Percentiles rank a stretch among this genome's conserved stretches.
Evolutionary conservation across 2,329 filamentous ascomycete species (phyloP).

Genomic region (Tympanopsis confertula): DNA sequence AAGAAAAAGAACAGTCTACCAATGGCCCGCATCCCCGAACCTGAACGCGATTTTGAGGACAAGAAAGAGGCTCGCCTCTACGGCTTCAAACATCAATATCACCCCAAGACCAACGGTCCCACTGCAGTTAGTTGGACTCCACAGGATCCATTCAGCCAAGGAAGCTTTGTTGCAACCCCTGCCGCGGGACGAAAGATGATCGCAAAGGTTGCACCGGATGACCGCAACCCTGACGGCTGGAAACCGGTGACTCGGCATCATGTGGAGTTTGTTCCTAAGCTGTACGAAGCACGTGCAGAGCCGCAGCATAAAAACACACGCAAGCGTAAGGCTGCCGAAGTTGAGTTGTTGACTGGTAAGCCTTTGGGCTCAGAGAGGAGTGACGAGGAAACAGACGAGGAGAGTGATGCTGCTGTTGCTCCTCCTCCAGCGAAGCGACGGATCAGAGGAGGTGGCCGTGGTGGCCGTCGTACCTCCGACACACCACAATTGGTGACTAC

Average conservation of each 20-base stretch:
- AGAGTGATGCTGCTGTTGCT: no score
- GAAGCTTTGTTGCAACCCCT: conserved; percentile 28
- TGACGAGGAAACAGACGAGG: not conserved
- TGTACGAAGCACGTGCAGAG: not conserved
- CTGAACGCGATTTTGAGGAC: conserved; percentile 35
- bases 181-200: conserved; percentile 25
- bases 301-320: not conserved
- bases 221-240: not conserved
- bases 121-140: conserved; percentile 23
- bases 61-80: conserved; percentile 50
- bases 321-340: not conserved
- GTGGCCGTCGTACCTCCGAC: not conserved
- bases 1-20: no score
- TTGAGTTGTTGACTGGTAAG: not conserved
- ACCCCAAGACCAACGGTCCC: conserved; percentile 7
- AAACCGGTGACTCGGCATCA: not conserved
- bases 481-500: not conserved
- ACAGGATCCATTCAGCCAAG: conserved; percentile 45
- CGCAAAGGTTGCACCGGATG: not conserved
- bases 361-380: not conserved
- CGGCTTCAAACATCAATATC: conserved; percentile 41
- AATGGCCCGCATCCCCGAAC: conserved; percentile 30
- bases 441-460: not conserved
- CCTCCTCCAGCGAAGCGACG: not conserved
- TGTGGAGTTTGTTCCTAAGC: not conserved